Base-by-base conservation (phyloP, 306 rosid species). In the Quercus berberidifolia region DNA sequence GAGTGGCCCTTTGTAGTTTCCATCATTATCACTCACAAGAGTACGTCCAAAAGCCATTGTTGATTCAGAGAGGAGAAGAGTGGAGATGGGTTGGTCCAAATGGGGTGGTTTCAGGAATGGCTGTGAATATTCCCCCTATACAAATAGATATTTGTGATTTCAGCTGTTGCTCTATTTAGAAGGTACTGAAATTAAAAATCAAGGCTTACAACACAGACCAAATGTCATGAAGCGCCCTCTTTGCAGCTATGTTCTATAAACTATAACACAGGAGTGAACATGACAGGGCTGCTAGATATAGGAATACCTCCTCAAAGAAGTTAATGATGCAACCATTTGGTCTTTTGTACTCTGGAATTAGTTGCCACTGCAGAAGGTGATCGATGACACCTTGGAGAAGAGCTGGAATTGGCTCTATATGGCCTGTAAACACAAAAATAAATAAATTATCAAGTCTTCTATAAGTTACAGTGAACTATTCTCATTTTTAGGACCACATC, bases 21-120 rank as follows among this genome's bases (percentile, higher is more conserved):
- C 99, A 58, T 96, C 97, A 73, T 83, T 91, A 79, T 96, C 97
- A 59, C 96, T 85, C 74, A 84, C 79, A 80, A 96, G 97, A 76
- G 88, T 88, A 21, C 98, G 98, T 69, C 99, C 99, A 76, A 83
- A 89, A 80, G 96, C 98, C 98, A 96, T 93, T 9, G 93, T 85
- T 84, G 98, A 91, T 88, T 93, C 98, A 60, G 93, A 89, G 18
- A 96, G 96, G 59, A 93, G 87, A 83, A 96, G 88, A 79, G 96
- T 93, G 76, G 96, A 88, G 75, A 96, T 82, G 28, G 99, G 99
- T 80, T 96, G 99, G 52, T 96, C 99, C 91, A 96, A 85, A 82
- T 96, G 99, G 8, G 99, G 99, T 71, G 99, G 99, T 85, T 96
- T 96, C 78, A 86, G 87, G 89, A 96, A 96, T 82, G 99, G 99